Evolutionary conservation across 2,329 filamentous ascomycete genomes (phyloP).

Genomic region (Fusarium sp.): DNA sequence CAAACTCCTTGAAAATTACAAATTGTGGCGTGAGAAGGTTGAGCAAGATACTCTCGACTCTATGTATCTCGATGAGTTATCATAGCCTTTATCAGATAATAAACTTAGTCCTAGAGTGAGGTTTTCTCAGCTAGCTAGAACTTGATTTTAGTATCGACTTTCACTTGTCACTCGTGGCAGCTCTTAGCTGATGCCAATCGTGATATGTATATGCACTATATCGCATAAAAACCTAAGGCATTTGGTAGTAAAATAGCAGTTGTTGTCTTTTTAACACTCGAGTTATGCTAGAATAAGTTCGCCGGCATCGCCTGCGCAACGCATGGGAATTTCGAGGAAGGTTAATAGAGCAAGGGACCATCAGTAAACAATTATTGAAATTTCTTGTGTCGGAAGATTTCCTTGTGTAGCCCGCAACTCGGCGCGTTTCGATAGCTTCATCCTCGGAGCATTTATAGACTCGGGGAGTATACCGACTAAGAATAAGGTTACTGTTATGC

Average conservation of each 20-base stretch:
- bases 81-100: not conserved
- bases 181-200: too few species aligned
- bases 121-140: accelerated
- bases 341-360: accelerated
- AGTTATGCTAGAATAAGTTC: too few species aligned
- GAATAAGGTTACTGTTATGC: not conserved
- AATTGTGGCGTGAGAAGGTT: not conserved
- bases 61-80: not conserved
- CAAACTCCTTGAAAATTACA: not conserved
- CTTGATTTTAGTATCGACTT: not conserved
- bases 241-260: not conserved
- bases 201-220: not conserved
- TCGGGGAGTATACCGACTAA: not conserved
- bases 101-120: not conserved
- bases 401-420: accelerated
- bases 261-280: accelerated
- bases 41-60: not conserved
- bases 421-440: not conserved
- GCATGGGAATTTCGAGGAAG: not conserved
- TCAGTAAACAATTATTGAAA: too few species aligned
- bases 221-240: too few species aligned
- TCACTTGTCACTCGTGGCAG: not conserved
- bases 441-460: not conserved
- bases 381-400: not conserved
- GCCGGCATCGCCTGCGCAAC: accelerated